Base-by-base conservation (phyloP, 202 grass and related monocot species). In the Panicum hallii region DNA sequence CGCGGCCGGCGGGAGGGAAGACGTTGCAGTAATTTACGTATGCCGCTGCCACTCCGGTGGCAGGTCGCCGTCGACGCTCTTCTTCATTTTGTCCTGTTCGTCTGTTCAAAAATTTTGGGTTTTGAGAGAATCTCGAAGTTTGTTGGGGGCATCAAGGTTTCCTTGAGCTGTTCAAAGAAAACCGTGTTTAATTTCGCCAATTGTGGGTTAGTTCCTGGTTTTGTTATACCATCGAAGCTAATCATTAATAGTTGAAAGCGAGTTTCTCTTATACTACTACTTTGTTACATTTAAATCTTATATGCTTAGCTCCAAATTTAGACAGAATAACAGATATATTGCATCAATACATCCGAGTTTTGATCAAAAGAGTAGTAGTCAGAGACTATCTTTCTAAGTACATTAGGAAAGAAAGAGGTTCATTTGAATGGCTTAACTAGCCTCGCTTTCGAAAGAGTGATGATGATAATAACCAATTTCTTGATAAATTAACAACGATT, bases 41-140 rank as follows among this genome's bases (percentile, higher is more conserved):
- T 16, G 71, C 46, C 28, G 48, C 83, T 20, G 82, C 53, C 61
- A 44, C 70, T 70, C 34, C 72, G 68, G 63, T 82, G 55, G 38
- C 9, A 14, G 43, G 47, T 85, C 83, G 11, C 28, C 44, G 52
- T 85, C 70, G 48, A 58, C 5, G 48, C n/a, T 13, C 5, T 32
- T 68, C 14, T 79, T 65, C 9, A n/a, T 67, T 54, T 40, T 5
- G 76, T 79, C 4, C 2, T 55, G 2, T 28, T 67, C 32, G 16
- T 42, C 11, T 52, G 7, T 75, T 75, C 53, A 43, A 64, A 44
- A 1, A 11, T 11, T 67, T 74, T 32, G 5, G 16, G 19, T 14
- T 65, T 42, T 58, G n/a, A n/a, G 10, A 32, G 30, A 62, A 34
- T n/a, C 71, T 77, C 11, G 44, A 63, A 6, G 62, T 87, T 61